Conservation (phyloP, 202 grass and related monocot species). For the Eragrostis tef region DNA sequence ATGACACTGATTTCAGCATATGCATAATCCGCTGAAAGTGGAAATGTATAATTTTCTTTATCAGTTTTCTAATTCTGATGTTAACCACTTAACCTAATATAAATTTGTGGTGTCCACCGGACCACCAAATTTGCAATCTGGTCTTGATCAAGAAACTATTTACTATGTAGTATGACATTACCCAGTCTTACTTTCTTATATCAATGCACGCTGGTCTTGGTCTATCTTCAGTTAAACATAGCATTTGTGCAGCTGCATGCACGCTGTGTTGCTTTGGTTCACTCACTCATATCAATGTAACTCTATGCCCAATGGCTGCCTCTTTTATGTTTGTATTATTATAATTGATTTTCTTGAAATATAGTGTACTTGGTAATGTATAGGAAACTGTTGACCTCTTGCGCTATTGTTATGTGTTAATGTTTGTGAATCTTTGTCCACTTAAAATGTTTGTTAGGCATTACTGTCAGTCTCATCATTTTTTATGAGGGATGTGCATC, state of each 20-base stretch:
- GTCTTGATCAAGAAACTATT: background rate
- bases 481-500: background rate
- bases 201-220: too few species aligned
- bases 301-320: background rate
- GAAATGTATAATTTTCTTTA: slow-evolving; percentile 7
- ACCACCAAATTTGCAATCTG: background rate
- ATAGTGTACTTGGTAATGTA: background rate
- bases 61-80: background rate
- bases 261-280: background rate
- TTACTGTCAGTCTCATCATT: background rate
- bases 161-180: background rate
- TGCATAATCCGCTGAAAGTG: background rate
- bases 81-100: background rate
- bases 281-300: background rate
- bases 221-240: background rate
- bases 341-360: background rate
- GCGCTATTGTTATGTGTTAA: background rate
- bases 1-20: background rate
- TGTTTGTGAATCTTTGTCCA: background rate
- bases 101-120: background rate
- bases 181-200: background rate
- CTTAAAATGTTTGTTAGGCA: background rate
- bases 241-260: background rate
- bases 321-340: background rate
- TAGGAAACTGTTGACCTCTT: background rate